phyloP scores from a whole-genome alignment of 805 yeast species.

The Lachancea dasiensis region DNA sequence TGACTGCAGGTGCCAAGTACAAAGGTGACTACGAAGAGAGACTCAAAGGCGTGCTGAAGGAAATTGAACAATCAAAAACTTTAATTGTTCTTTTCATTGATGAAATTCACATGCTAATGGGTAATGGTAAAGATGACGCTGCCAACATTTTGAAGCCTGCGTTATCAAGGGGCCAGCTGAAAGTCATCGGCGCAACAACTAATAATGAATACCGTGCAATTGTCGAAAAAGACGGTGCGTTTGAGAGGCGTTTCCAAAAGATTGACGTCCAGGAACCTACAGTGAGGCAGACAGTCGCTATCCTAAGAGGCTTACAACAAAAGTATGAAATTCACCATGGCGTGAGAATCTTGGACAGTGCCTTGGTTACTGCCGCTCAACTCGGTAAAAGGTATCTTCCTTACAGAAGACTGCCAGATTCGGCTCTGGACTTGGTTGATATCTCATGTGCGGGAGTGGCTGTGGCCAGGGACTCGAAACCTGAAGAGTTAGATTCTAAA shows the following conservation, averaged over 20 bases:
- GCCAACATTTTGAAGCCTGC: slow-evolving; percentile 96
- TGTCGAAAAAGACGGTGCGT: slow-evolving; percentile 96
- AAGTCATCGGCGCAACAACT: slow-evolving; percentile 98
- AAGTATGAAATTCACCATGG: slow-evolving; percentile 97
- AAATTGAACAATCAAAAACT: slow-evolving; percentile 80
- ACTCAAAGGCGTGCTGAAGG: slow-evolving; percentile 91
- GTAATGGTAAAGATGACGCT: slow-evolving; percentile 96
- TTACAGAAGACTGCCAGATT: slow-evolving; percentile 92
- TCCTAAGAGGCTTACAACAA: slow-evolving; percentile 91
- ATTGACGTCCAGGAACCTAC: slow-evolving; percentile 95
- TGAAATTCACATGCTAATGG: slow-evolving; percentile 99
- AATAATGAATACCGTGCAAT: slow-evolving; percentile 88
- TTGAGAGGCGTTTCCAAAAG: slow-evolving; percentile 96
- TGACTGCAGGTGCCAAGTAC: slow-evolving; percentile 97
- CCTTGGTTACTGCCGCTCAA: slow-evolving; percentile 90
- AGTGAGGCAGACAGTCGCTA: slow-evolving; percentile 87
- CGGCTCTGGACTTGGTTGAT: slow-evolving; percentile 94
- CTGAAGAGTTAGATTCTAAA: slow-evolving; percentile 89
- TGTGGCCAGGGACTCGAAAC: slow-evolving; percentile 95
- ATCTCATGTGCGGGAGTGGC: slow-evolving; percentile 97
- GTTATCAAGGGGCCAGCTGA: slow-evolving; percentile 91
- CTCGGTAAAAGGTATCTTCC: slow-evolving; percentile 91
- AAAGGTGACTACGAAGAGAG: slow-evolving; percentile 99
- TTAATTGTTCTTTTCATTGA: slow-evolving; percentile 90
- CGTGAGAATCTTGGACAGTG: slow-evolving; percentile 90